phyloP scores from a whole-genome alignment of 2,329 filamentous ascomycete genomes.

The Microsporum canis region DNA sequence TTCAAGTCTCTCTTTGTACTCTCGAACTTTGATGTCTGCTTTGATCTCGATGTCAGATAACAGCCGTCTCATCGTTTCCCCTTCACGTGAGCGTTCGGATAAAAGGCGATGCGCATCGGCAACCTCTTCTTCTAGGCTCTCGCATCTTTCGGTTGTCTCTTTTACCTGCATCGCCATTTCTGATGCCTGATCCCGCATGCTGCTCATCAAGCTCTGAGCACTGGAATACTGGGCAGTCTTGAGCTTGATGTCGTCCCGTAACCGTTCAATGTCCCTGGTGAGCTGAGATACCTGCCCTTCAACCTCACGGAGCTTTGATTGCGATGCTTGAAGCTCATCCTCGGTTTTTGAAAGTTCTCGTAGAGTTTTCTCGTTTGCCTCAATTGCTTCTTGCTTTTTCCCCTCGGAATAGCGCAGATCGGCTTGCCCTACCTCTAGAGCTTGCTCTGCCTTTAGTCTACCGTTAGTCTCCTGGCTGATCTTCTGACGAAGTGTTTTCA shows the following conservation, averaged over 20 bases:
- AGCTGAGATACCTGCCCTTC: slow-evolving; percentile 63
- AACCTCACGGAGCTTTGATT: slow-evolving; percentile 54
- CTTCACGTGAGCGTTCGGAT: slow-evolving; percentile 77
- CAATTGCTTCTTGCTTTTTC: slow-evolving; percentile 65
- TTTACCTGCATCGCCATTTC: slow-evolving; percentile 87
- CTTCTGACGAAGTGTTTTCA: slow-evolving; percentile 67
- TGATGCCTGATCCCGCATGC: slow-evolving; percentile 83
- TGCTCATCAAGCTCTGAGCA: slow-evolving; percentile 73
- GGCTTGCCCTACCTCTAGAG: slow-evolving; percentile 59
- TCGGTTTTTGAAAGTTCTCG: slow-evolving; percentile 61
- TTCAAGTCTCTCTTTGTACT: slow-evolving; percentile 83
- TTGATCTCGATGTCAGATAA: slow-evolving; percentile 76
- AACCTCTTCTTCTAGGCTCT: slow-evolving; percentile 84
- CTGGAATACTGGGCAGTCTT: slow-evolving; percentile 77
- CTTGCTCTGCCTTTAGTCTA: slow-evolving; percentile 66
- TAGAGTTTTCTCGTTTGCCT: slow-evolving; percentile 58
- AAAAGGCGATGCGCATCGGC: slow-evolving; percentile 78
- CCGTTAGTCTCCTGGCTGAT: slow-evolving; percentile 61
- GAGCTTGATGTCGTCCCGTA: slow-evolving; percentile 70
- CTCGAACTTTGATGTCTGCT: slow-evolving; percentile 68
- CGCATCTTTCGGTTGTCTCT: slow-evolving; percentile 69
- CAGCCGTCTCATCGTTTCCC: slow-evolving; percentile 85
- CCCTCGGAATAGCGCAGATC: slow-evolving; percentile 67
- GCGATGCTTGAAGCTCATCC: slow-evolving; percentile 52
- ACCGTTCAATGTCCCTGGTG: slow-evolving; percentile 52